Evolutionary conservation across 768 basidiomycete species (phyloP).

Genomic region (Suillus weaverae): DNA sequence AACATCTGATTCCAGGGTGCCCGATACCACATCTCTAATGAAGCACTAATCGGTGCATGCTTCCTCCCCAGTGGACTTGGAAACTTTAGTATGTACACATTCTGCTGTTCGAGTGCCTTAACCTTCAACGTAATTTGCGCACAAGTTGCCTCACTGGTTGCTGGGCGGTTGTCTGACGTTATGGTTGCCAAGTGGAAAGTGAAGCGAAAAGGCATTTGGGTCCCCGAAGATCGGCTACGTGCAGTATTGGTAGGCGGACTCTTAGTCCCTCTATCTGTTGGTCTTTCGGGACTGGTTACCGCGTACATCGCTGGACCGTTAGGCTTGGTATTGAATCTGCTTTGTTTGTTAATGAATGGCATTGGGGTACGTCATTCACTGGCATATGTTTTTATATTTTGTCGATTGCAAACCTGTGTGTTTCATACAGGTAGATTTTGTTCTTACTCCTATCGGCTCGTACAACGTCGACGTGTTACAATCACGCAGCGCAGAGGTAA

Average conservation of each 20-base stretch:
- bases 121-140: background rate
- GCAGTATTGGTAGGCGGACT: slow-evolving; percentile 43
- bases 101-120: background rate
- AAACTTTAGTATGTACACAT: slow-evolving; percentile 47
- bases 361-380: slow-evolving; percentile 46
- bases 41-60: slow-evolving; percentile 57
- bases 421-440: slow-evolving; percentile 46
- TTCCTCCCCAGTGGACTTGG: slow-evolving; percentile 62
- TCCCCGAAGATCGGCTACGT: slow-evolving; percentile 25
- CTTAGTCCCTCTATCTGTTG: slow-evolving; percentile 48
- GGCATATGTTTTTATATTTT: background rate
- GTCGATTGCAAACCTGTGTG: background rate
- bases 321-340: slow-evolving; percentile 48
- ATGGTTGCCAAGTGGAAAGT: slow-evolving; percentile 46
- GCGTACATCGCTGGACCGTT: slow-evolving; percentile 44
- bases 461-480: slow-evolving; percentile 59
- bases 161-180: slow-evolving; percentile 55
- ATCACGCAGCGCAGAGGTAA: slow-evolving; percentile 56
- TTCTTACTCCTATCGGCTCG: slow-evolving; percentile 54
- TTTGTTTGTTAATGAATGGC: slow-evolving; percentile 58
- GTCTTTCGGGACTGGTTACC: slow-evolving; percentile 46
- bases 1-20: slow-evolving; percentile 39
- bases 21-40: slow-evolving; percentile 56
- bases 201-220: slow-evolving; percentile 30
- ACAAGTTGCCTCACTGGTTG: slow-evolving; percentile 56